phyloP scores from a whole-genome alignment of 352 stramenopile species.

The Phytopythium chamaehyphon region DNA sequence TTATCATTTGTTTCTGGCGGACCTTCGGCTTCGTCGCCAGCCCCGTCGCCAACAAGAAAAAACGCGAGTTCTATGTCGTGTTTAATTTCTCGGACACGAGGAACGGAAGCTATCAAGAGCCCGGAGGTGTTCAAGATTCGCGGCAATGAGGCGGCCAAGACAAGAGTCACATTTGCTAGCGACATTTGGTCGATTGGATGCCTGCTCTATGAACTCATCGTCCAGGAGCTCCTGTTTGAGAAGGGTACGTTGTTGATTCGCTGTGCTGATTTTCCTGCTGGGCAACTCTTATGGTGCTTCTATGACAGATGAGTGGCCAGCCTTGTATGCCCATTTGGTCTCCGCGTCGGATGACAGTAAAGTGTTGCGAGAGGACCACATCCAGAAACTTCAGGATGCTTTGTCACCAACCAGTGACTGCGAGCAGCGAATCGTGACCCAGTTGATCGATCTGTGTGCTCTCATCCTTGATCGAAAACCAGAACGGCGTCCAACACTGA shows the following conservation, averaged over 20 bases:
- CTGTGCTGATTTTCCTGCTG: no score
- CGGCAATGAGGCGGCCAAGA: slow-evolving; percentile 19
- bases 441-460: slow-evolving; percentile 20
- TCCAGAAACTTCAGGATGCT: slow-evolving; percentile 23
- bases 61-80: slow-evolving; percentile 6
- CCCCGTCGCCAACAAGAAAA: background rate
- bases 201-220: slow-evolving; percentile 66
- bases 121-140: slow-evolving; percentile 62
- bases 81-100: slow-evolving; percentile 38
- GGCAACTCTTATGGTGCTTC: no score
- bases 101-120: slow-evolving; percentile 76
- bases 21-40: background rate
- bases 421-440: slow-evolving; percentile 25
- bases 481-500: slow-evolving; percentile 18
- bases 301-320: slow-evolving; percentile 52
- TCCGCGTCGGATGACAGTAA: slow-evolving; percentile 15
- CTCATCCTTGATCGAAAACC: slow-evolving; percentile 29
- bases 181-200: slow-evolving; percentile 75
- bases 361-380: slow-evolving; percentile 41
- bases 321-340: slow-evolving; percentile 56
- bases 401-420: slow-evolving; percentile 25
- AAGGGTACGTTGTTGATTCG: slow-evolving; percentile 42
- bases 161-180: slow-evolving; percentile 34
- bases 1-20: slow-evolving; percentile 12
- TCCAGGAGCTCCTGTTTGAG: slow-evolving; percentile 61